phyloP scores from a whole-genome alignment of 2,329 filamentous ascomycete species.

The Aspergillus ruber region DNA sequence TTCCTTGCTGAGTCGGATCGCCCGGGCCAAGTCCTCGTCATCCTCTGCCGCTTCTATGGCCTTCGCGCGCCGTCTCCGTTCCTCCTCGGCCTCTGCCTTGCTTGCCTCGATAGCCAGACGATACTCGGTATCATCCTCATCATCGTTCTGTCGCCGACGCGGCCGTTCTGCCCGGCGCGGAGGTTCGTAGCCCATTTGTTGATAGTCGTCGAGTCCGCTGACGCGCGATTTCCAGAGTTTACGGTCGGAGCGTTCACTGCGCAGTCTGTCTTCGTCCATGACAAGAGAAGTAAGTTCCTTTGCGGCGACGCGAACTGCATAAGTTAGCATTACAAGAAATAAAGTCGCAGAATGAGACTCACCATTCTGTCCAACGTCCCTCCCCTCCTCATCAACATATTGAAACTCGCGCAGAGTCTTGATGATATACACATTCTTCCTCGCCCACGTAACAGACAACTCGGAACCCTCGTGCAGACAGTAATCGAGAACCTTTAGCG shows the following conservation, averaged over 20 bases:
- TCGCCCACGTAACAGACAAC: constrained; percentile 92
- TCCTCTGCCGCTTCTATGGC: constrained; percentile 57
- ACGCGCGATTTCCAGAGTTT: constrained; percentile 97
- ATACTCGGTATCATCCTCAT: constrained; percentile 88
- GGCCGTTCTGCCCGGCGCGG: constrained; percentile 37
- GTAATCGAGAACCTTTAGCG: constrained; percentile 95
- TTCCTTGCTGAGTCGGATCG: constrained; percentile 90
- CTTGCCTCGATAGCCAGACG: constrained; percentile 87
- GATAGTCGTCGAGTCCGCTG: constrained; percentile 75
- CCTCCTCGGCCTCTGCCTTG: constrained; percentile 90
- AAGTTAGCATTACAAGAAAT: constrained; percentile 1
- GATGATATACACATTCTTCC: constrained; percentile 97
- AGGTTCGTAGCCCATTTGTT: constrained; percentile 37
- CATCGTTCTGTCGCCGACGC: constrained; percentile 48
- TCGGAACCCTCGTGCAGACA: constrained; percentile 96
- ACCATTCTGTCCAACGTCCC: constrained; percentile 97
- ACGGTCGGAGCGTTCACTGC: constrained; percentile 81
- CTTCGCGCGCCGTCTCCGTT: constrained; percentile 63
- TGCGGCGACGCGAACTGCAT: constrained; percentile 79
- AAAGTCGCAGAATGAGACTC: constrained; percentile 28
- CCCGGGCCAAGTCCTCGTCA: constrained; percentile 88
- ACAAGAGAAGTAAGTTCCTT: constrained; percentile 92
- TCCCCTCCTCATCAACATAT: constrained; percentile 90
- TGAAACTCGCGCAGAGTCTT: constrained; percentile 97
- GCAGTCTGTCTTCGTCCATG: constrained; percentile 85